Evolutionary conservation across 768 basidiomycete species (phyloP), one percentile per base, ranked within the genome.

Genomic region (Mycena filopes): DNA sequence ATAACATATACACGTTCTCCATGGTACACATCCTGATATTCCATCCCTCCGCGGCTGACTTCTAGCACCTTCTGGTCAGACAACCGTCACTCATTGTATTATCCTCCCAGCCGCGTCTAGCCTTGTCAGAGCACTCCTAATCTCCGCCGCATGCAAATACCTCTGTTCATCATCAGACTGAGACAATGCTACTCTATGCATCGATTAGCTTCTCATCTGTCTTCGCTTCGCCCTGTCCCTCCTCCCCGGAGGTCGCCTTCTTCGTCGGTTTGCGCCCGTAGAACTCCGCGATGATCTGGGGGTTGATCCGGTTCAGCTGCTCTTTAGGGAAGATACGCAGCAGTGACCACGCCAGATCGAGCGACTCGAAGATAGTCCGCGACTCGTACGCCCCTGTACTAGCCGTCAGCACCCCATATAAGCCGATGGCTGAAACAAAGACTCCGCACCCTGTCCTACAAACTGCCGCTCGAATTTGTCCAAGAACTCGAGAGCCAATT

Each of bases 291-390:
- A 98, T 91, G 75, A 98, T 96, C 89, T 95, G 95, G 73, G 96
- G 96, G 76, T 89, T 95, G 84, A 99, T 96, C 74, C 96, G 94
- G 83, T 98, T 99, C 70, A 99, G 86, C 79, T 95, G 94, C 81
- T 98, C 97, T 80, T 96, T 96, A 65, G 98, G 98, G 93, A 99
- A 99, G 76, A 97, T 97, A 70, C 98, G 92, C 70, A 99, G 85
- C 55, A 99, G 80, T 25, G 92, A 91, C 98, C 98, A 99, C 23
- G 96, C 98, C 59, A 99, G 85, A 80, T 99, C 98, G 46, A 99
- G 87, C 54, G 95, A 96, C 73, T 99, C 97, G 76, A 98, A 98
- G 80, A 99, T 92, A 55, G 94, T 94, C 63, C 98, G 89, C 50
- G 96, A 91, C 80, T 99, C 98, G 79, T 97, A 97, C 29, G 94